Evolutionary conservation across 176 grass and related monocot species (phyloP), one percentile per base, ranked within the genome.

Genomic region (Neostapfia colusana): DNA sequence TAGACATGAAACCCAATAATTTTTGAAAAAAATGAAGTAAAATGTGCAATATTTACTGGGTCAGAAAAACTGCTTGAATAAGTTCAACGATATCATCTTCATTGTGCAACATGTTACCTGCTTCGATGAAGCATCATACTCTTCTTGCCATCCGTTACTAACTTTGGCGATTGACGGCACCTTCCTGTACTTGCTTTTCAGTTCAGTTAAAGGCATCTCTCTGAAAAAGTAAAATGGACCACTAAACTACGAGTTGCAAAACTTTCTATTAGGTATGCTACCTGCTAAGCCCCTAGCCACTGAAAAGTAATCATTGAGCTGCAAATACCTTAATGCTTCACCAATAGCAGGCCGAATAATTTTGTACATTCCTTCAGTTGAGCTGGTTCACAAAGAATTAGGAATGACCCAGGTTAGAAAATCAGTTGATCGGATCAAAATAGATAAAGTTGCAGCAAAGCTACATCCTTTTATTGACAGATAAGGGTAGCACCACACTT

Each of bases 131-230:
- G 85, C 73, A 70, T 90, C 85, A 39, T 92, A 95, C 57, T 99
- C 96, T 80, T 89, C 83, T 69, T 85, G 83, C 96, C 96, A 99
- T 62, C 96, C 89, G 85, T 90, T 89, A 71, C 69, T 82, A 71
- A 87, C 89, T 78, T 95, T 99, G 34, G 87, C 92, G 63, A 92
- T 85, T 60, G 89, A 95, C 63, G 89, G 85, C 26, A 93, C 92
- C 49, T 90, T 99, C 91, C 85, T 90, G 69, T 99, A 99, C 90
- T 99, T 99, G 60, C 78, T 76, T 84, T 89, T 99, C 42, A 99
- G 78, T 81, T 95, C 96, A 78, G 77, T 62, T 58, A 79, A 79
- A 68, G 73, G 69, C 96, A 99, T 99, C 49, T 99, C 96, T 74
- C 96, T 99, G 73, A 55, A 88, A 81, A 84, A 67, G 4, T 76